Conservation (phyloP, 345 rosid species). For the Pugionium cornutum region DNA sequence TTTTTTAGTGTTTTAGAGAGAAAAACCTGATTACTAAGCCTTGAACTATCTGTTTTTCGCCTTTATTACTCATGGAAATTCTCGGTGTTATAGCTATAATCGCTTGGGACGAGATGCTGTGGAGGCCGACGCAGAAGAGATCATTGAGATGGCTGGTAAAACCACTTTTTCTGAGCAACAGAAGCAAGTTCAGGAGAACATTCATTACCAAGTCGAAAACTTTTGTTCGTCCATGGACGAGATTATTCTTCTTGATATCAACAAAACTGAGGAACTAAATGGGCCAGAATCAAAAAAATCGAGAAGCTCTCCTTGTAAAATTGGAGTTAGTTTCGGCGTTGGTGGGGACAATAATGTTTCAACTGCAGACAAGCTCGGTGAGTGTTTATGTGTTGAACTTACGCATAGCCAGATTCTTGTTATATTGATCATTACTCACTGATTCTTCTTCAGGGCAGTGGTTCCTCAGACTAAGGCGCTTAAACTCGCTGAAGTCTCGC, state of each 20-base stretch:
- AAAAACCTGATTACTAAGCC: background rate
- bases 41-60: too few relatives aligned
- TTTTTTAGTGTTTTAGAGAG: background rate
- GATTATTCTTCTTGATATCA: constrained; percentile 57
- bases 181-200: constrained; percentile 79
- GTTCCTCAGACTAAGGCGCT: constrained; percentile 72
- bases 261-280: constrained; percentile 21
- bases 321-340: constrained; percentile 81
- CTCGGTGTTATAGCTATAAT: constrained; percentile 57
- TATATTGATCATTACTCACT: constrained; percentile 39
- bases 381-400: constrained; percentile 19
- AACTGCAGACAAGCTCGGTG: constrained; percentile 48
- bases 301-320: constrained; percentile 46
- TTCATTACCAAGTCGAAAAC: constrained; percentile 62
- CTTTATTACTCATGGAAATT: background rate
- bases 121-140: constrained; percentile 82
- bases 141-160: constrained; percentile 80
- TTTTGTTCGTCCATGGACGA: constrained; percentile 68
- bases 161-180: constrained; percentile 73
- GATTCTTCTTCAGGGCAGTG: constrained; percentile 66
- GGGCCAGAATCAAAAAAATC: constrained; percentile 22
- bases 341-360: constrained; percentile 46
- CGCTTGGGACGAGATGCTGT: constrained; percentile 73
- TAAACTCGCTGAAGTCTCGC: constrained; percentile 58
- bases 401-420: constrained; percentile 4